phyloP scores from a whole-genome alignment of 805 yeast genomes.

The Yamadazyma endophytica region DNA sequence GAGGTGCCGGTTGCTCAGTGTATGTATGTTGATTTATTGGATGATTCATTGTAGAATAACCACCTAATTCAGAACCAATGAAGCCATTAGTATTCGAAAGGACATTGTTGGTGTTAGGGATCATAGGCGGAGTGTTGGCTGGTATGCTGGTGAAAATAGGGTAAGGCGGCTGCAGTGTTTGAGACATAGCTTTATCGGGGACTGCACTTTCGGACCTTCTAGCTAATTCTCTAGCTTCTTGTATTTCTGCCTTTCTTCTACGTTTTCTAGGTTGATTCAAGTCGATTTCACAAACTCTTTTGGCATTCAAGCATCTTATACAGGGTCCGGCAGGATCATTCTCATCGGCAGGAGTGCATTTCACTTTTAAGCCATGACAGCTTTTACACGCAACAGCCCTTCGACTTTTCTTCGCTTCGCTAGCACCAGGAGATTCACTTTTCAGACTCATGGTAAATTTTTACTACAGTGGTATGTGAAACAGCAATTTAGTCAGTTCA shows the following conservation, averaged over 20 bases:
- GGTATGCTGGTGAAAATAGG: too few relatives aligned
- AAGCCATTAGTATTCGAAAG: too few relatives aligned
- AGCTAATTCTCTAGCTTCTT: conserved; percentile 8
- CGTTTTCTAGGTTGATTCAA: conserved; percentile 53
- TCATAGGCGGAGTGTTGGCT: too few relatives aligned
- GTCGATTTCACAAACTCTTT: conserved; percentile 65
- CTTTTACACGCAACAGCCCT: conserved; percentile 59
- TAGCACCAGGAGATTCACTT: too few relatives aligned
- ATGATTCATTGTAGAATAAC: too few relatives aligned
- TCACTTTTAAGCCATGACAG: conserved; percentile 83
- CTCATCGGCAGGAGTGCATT: conserved; percentile 70
- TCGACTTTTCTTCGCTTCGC: conserved; percentile 19
- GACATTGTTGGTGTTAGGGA: too few relatives aligned
- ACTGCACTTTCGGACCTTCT: not conserved
- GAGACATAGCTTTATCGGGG: not conserved
- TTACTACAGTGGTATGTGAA: too few relatives aligned
- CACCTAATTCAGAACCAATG: too few relatives aligned
- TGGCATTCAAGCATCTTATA: conserved; percentile 63
- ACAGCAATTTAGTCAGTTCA: too few relatives aligned
- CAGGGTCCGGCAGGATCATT: conserved; percentile 63
- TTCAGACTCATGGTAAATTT: too few relatives aligned
- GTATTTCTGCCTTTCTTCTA: conserved; percentile 28
- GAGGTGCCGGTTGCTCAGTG: conserved; percentile 10
- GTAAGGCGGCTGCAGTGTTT: too few relatives aligned
- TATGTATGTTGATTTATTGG: too few relatives aligned